Evolutionary conservation across 106 monocot genomes (phyloP), one percentile per base, ranked within the genome.

Genomic region (Dendrobium huoshanense): DNA sequence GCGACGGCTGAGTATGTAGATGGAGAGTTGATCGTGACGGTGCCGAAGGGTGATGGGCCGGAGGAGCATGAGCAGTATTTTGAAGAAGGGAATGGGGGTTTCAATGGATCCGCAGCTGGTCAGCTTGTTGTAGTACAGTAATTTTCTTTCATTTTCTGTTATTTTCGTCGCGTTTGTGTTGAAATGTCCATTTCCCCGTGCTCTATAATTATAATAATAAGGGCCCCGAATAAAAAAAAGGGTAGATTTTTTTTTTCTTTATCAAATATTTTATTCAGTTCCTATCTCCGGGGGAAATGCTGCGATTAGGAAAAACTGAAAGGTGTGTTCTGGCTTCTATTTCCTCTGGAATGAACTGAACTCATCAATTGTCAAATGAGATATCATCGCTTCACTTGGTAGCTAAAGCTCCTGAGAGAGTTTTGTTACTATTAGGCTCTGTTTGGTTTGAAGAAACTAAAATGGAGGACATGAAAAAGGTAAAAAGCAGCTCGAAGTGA

Each of bases 21-120:
- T 40, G 92, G 89, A 4, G 68, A 80, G 85, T 83, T 92, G 29
- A 75, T 85, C 10, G 92, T 92, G 74, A 85, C 80, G 29, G 87
- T 92, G 2, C 92, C 92, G n/a, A 92, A 92, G 83, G 84, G 37
- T 0, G 25, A 79, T 19, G 83, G 72, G 19, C 68, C 54, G 4
- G 75, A 67, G 24, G 86, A 79, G 0, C 75, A 41, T 1, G 75
- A 61, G 6, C 80, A 68, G 33, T 84, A 18, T 4, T 75, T 75
- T 73, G 82, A 67, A 2, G 55, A 41, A 9, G 79, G 61, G 10
- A 59, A 31, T 27, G 79, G 58, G 0, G 81, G 70, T 20, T 75
- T 75, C 40, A 9, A 2, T 7, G 41, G 73, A 4, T 19, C 74
- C 4, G 74, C 74, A 2, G 29, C 41, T 1, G 74, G 74, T 55